Evolutionary conservation across 1,284 basidiomycete genomes (phyloP).

Genomic region (Ustilago sp.): DNA sequence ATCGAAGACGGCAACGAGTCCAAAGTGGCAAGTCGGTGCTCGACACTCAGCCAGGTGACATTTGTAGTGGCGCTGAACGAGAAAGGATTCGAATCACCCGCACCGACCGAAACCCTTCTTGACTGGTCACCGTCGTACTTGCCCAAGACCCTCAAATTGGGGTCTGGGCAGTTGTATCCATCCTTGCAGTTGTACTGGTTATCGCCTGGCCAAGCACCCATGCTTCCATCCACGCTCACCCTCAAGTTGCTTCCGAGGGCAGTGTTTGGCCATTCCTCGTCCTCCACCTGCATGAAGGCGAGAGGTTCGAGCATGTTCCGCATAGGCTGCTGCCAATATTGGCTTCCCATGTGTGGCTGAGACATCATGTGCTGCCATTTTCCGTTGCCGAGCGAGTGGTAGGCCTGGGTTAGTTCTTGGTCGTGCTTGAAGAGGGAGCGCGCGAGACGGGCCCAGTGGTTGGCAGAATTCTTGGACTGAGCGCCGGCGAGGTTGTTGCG

Average conservation of each 20-base stretch:
- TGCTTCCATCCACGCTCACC: constrained; percentile 31
- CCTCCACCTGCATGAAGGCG: constrained; percentile 8
- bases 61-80: constrained; percentile 25
- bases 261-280: constrained; percentile 25
- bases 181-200: constrained; percentile 42
- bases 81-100: constrained; percentile 22
- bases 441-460: constrained; percentile 18
- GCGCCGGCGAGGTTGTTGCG: constrained; percentile 34
- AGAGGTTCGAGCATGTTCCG: constrained; percentile 27
- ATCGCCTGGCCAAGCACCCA: constrained; percentile 42
- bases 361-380: constrained; percentile 41
- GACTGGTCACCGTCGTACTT: constrained; percentile 30
- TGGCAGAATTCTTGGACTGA: constrained; percentile 36
- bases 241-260: constrained; percentile 26
- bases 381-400: constrained; percentile 21
- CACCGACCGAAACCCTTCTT: constrained; percentile 29
- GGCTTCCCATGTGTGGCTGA: constrained; percentile 38
- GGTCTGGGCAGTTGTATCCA: constrained; percentile 41
- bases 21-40: constrained; percentile 17
- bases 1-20: background rate
- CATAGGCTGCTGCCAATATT: constrained; percentile 43
- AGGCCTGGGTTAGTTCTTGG: constrained; percentile 17
- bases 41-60: constrained; percentile 19
- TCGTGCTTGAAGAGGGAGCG: constrained; percentile 22
- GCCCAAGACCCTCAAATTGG: constrained; percentile 7